These are phyloP conservation scores for Hypoxylon sp. DNA, from an alignment of 2,329 filamentous ascomycete genomes.

Conservation along the genomic window DNA sequence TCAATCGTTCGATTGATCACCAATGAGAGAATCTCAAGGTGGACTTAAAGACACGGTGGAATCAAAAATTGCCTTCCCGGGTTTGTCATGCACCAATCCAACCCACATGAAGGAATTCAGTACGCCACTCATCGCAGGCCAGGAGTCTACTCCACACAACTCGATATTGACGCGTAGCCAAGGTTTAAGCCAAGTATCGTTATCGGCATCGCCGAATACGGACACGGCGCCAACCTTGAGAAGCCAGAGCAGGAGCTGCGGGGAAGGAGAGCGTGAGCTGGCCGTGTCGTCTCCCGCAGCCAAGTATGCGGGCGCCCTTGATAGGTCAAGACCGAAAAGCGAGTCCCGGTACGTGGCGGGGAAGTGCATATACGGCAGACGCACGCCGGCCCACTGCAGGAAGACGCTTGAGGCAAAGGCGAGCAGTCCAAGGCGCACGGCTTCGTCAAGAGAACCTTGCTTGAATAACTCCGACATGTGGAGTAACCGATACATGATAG, in stretches of 20 bases:
- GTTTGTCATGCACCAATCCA: constrained; percentile 43
- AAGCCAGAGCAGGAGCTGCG: constrained; percentile 40
- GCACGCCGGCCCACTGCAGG: constrained; percentile 48
- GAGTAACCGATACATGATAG: constrained; percentile 53
- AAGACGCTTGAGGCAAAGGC: constrained; percentile 52
- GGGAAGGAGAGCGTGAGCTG: background rate
- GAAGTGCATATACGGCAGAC: constrained; percentile 34
- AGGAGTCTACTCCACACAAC: constrained; percentile 28
- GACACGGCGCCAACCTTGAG: constrained; percentile 41
- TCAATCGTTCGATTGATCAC: background rate
- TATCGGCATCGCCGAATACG: constrained; percentile 33
- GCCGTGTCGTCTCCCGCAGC: background rate
- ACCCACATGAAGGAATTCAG: constrained; percentile 47
- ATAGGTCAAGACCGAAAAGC: constrained; percentile 23
- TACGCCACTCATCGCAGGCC: constrained; percentile 37
- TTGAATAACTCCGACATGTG: constrained; percentile 38
- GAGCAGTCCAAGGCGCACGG: constrained; percentile 51
- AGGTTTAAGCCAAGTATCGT: constrained; percentile 35
- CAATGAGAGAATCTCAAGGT: background rate
- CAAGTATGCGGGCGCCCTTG: background rate
- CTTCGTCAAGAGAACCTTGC: constrained; percentile 45
- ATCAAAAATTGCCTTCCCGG: constrained; percentile 42
- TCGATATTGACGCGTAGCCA: constrained; percentile 36
- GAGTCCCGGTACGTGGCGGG: constrained; percentile 24
- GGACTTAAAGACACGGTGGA: background rate